Evolutionary conservation across 2,329 filamentous ascomycete species (phyloP).

Genomic region (Sporothrix sp.): DNA sequence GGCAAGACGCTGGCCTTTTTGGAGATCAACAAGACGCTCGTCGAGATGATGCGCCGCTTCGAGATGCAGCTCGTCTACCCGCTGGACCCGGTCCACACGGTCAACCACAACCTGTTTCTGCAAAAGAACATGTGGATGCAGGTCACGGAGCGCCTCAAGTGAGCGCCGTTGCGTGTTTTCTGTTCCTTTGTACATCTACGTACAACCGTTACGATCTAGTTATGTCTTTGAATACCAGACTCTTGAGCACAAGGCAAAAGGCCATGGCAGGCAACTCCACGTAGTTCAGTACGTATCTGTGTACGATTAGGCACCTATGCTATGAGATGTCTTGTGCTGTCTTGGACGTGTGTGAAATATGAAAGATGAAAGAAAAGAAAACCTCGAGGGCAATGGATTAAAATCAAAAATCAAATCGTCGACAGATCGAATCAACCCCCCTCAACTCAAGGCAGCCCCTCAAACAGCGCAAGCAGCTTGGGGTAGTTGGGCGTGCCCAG

Average conservation of each 20-base stretch:
- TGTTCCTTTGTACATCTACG: too few species aligned
- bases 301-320: too few species aligned
- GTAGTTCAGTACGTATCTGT: too few species aligned
- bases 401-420: not conserved
- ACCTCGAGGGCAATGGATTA: not conserved
- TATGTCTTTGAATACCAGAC: too few species aligned
- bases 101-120: conserved; percentile 23
- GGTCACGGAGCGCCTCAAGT: conserved; percentile 14
- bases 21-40: conserved; percentile 30
- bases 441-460: conserved; percentile 11
- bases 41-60: conserved; percentile 19
- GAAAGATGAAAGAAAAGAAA: not conserved
- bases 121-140: conserved; percentile 24
- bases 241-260: too few species aligned
- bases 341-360: not conserved
- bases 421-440: not conserved
- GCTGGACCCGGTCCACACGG: conserved; percentile 15
- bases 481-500: conserved; percentile 19
- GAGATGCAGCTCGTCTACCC: conserved; percentile 24
- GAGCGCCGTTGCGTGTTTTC: too few species aligned
- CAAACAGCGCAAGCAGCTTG: conserved; percentile 18
- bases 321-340: too few species aligned
- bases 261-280: too few species aligned
- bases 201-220: not conserved
- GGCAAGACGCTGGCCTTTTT: conserved; percentile 34